A percentile compares a stretch with the other conserved stretches of the same genome.
These are phyloP conservation scores for Diaporthe ilicicola DNA, from an alignment of 2,329 filamentous ascomycete species.

Conservation along the genomic window DNA sequence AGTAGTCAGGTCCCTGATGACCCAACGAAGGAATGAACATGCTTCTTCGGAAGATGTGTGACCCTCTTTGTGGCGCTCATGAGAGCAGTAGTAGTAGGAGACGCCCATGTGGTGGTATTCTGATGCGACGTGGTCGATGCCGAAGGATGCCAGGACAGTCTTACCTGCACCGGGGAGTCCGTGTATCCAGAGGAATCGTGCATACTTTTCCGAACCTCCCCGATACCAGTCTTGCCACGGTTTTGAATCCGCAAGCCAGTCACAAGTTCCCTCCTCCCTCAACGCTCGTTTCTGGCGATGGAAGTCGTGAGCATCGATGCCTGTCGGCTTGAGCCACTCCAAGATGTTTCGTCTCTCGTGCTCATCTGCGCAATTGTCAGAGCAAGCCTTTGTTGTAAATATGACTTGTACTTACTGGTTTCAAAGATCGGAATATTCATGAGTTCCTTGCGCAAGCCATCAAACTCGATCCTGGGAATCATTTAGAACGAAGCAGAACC, in stretches of 20 bases:
- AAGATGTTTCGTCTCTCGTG: background rate
- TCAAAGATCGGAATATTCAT: background rate
- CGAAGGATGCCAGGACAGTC: constrained; percentile 20
- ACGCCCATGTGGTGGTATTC: background rate
- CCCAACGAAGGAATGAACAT: constrained; percentile 14
- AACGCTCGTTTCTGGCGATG: background rate
- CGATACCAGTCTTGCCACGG: background rate
- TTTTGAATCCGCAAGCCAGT: background rate
- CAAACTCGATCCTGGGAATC: background rate
- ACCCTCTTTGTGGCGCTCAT: constrained; percentile 3
- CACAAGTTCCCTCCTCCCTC: constrained; percentile 4
- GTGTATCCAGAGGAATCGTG: constrained; percentile 24
- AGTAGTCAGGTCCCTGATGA: constrained; percentile 1
- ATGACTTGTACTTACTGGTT: background rate
- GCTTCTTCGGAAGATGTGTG: background rate
- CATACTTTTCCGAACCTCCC: background rate
- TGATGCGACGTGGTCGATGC: background rate
- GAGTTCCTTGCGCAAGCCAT: background rate
- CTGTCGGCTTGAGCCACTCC: constrained; percentile 3
- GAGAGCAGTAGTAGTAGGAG: constrained; percentile 24
- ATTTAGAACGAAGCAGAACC: background rate
- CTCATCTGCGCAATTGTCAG: background rate
- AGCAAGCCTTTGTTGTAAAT: no score
- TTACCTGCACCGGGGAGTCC: constrained; percentile 18
- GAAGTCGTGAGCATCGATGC: background rate